Base-by-base conservation (phyloP, 2,329 filamentous ascomycete species). In the Emergomyces africanus region DNA sequence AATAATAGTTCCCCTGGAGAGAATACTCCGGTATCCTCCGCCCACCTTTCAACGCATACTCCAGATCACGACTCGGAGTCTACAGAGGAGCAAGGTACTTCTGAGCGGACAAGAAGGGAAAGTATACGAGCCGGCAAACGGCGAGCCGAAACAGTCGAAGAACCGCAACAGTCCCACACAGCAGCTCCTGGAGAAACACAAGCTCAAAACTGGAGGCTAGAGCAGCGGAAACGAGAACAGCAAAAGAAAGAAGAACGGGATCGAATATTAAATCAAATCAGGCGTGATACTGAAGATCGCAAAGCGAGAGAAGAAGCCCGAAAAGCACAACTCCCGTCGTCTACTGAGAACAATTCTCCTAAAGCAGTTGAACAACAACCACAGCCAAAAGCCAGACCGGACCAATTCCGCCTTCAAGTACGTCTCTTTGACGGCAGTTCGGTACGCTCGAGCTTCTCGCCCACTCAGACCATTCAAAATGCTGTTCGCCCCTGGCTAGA, bases 401-500 rank as follows among this genome's bases (percentile, higher is more conserved):
- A 63, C 58, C 71, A 65, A 62, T 84, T 83, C 63, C 81, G 86
- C 20, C 75, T 96, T 0, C 89, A 94, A 66, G 82, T 96, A 20
- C 83, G 91, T 8, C 78, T 96, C 0, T 88, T 95, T 59, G 90
- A 96, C 68, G 92, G 92, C 10, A 86, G 85, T 12, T 90, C 85
- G 1, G 81, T 96, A 20, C 84, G 90, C 46, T 81, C 79, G 3
- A 83, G 81, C 20, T 95, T 96, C 70, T 76, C 83, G 12, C 82
- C 84, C 25, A 75, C 76, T 1, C 78, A 81, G 6, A 87, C 81
- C 0, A 78, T 96, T 3, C 72, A 77, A 6, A 76, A 71, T 6
- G 82, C 89, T 49, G 85, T 97, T 0, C 82, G 92, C 8, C 74
- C 78, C 6, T 96, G 90, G 88, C 81, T 97, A 8, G 88, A 92